Percentiles rank a stretch among this genome's conserved stretches.
Conservation (phyloP, 257 asterid species). For the Solanum sejunctum region DNA sequence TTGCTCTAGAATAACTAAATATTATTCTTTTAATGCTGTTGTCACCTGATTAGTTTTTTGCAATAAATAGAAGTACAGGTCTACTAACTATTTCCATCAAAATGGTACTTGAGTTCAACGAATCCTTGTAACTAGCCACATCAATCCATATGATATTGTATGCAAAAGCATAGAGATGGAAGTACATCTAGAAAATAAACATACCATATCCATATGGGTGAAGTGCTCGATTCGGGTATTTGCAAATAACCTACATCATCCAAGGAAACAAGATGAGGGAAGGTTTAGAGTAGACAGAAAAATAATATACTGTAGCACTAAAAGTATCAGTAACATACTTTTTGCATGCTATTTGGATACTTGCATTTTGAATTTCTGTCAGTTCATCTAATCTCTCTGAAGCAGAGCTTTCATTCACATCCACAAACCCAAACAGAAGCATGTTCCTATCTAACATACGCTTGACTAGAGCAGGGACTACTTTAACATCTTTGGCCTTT, state of each 20-base stretch:
- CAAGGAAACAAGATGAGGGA: neutral
- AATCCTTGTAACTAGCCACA: neutral
- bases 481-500: constrained; percentile 32
- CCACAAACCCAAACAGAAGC: constrained; percentile 73
- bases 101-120: neutral
- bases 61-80: neutral
- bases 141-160: neutral
- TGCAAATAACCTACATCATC: constrained; percentile 46
- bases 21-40: neutral
- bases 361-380: constrained; percentile 49
- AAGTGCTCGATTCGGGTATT: constrained; percentile 50
- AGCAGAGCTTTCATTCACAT: constrained; percentile 48
- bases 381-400: constrained; percentile 62
- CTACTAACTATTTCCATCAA: neutral
- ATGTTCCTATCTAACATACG: constrained; percentile 55
- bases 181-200: constrained; percentile 9
- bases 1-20: neutral
- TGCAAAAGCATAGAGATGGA: neutral
- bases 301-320: neutral
- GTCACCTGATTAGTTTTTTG: neutral
- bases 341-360: constrained; percentile 45
- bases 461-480: constrained; percentile 46
- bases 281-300: neutral
- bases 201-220: constrained; percentile 80
- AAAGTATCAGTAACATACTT: constrained; percentile 27